Base-by-base conservation (phyloP, 805 yeast species). In the Starmera dryadoides region DNA sequence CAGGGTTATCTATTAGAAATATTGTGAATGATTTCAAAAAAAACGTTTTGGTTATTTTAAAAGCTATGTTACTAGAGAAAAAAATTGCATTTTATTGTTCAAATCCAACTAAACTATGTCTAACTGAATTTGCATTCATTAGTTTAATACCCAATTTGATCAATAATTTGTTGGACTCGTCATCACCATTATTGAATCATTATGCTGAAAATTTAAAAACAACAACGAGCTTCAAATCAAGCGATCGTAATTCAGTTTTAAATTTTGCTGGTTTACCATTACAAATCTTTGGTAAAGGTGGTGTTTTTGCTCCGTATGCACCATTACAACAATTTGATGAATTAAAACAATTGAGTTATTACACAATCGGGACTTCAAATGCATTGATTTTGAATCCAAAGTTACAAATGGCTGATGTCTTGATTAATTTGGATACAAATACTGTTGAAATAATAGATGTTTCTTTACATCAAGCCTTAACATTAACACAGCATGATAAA, bases 221-320 rank as follows among this genome's bases (percentile, higher is more conserved):
- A 42, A 82, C 89, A 1, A 71, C 76, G 5, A 75, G 87, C 12
- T 69, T 91, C 43, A 80, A 77, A 48, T 77, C 95, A 6, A 81
- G 86, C 42, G 89, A 87, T 58, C 64, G 96, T 37, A 69, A 72
- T 45, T 85, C 96, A 1, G 70, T 89, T 56, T 63, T 91, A 30
- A 64, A 75, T 26, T 93, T 86, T 55, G 73, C 87, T 53, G 98
- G 98, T 0, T 66, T 93, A 25, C 98, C 98, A 0, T 64, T 93
- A 36, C 89, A 83, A 49, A 59, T 88, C 1, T 93, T 93, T 60
- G 87, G 87, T 36, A 75, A 77, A 48, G 94, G 94, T 33, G 88
- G 94, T 2, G 71, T 91, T 43, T 89, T 94, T 69, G 81, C 83
- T 49, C 98, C 98, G 2, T 93, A 91, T 61, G 71, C 89, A n/a